Percentiles rank a stretch among this genome's conserved stretches.
Conservation (phyloP, 2,329 filamentous ascomycete genomes). For the Berkeleyomyces rouxiae region DNA sequence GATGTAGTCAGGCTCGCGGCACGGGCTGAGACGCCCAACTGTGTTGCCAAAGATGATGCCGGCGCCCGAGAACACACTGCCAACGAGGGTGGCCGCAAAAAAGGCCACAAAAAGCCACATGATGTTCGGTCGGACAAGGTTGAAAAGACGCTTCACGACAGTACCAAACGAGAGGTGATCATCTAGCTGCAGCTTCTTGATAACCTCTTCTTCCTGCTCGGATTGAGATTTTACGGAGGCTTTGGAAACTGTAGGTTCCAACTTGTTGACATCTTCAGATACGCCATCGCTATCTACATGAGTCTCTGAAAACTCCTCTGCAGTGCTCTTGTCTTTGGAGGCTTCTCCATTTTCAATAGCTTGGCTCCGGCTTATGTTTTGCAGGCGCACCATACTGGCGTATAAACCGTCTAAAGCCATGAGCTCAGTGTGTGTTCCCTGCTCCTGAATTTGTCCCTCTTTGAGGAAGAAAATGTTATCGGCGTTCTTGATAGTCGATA, state of each 20-base stretch:
- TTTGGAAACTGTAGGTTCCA: slow-evolving; percentile 24
- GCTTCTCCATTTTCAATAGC: slow-evolving; percentile 12
- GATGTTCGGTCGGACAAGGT: slow-evolving; percentile 25
- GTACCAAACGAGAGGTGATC: slow-evolving; percentile 24
- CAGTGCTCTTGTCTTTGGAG: slow-evolving; percentile 19
- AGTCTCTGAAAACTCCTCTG: slow-evolving; percentile 19
- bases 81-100: slow-evolving; percentile 35
- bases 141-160: slow-evolving; percentile 24
- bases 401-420: slow-evolving; percentile 35
- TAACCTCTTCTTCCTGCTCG: slow-evolving; percentile 21
- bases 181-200: slow-evolving; percentile 24
- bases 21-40: slow-evolving; percentile 30
- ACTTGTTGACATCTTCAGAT: slow-evolving; percentile 22
- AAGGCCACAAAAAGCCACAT: slow-evolving; percentile 26
- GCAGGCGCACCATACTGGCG: slow-evolving; percentile 32
- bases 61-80: slow-evolving; percentile 34
- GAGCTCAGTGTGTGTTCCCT: slow-evolving; percentile 46
- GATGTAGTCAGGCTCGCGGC: slow-evolving; percentile 25
- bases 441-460: slow-evolving; percentile 42
- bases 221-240: slow-evolving; percentile 20
- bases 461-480: slow-evolving; percentile 52
- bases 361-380: slow-evolving; percentile 20
- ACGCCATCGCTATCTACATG: slow-evolving; percentile 21
- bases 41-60: slow-evolving; percentile 34
- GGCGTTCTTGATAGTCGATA: slow-evolving; percentile 45